Evolutionary conservation across 2,329 filamentous ascomycete species (phyloP).

Genomic region (Ophiosphaerella korrae): DNA sequence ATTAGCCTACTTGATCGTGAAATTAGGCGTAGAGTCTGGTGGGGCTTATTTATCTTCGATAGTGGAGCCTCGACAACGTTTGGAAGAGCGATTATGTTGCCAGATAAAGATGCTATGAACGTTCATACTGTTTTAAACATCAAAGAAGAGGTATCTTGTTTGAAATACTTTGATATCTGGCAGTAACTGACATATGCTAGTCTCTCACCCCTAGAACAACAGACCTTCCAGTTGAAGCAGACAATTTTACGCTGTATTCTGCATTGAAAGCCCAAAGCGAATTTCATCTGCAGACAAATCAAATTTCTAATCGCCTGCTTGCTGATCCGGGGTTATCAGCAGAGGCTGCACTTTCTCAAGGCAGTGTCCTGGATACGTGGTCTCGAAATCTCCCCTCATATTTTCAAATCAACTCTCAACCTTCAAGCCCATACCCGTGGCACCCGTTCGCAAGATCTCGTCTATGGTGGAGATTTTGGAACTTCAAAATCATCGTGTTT

Average conservation of each 20-base stretch:
- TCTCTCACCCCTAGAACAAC: slow-evolving; percentile 27
- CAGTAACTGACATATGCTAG: slow-evolving; percentile 7
- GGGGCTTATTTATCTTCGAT: slow-evolving; percentile 33
- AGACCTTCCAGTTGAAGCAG: slow-evolving; percentile 19
- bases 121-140: slow-evolving; percentile 30
- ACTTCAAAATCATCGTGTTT: slow-evolving; percentile 32
- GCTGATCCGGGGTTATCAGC: slow-evolving; percentile 33
- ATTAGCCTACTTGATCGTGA: slow-evolving; percentile 33
- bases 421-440: slow-evolving; percentile 18
- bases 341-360: slow-evolving; percentile 27
- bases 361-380: slow-evolving; percentile 25
- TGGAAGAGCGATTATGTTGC: slow-evolving; percentile 30
- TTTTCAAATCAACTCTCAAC: slow-evolving; percentile 16
- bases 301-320: slow-evolving; percentile 28
- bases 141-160: slow-evolving; percentile 21
- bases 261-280: slow-evolving; percentile 26
- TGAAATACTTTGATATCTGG: not conserved
- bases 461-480: slow-evolving; percentile 35
- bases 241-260: slow-evolving; percentile 27
- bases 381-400: slow-evolving; percentile 21
- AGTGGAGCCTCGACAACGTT: slow-evolving; percentile 34
- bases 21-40: slow-evolving; percentile 30
- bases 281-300: slow-evolving; percentile 30
- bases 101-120: slow-evolving; percentile 32
- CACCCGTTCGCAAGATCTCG: slow-evolving; percentile 28